Evolutionary conservation across 2,329 filamentous ascomycete species (phyloP).

Genomic region (Aphanocladium album): DNA sequence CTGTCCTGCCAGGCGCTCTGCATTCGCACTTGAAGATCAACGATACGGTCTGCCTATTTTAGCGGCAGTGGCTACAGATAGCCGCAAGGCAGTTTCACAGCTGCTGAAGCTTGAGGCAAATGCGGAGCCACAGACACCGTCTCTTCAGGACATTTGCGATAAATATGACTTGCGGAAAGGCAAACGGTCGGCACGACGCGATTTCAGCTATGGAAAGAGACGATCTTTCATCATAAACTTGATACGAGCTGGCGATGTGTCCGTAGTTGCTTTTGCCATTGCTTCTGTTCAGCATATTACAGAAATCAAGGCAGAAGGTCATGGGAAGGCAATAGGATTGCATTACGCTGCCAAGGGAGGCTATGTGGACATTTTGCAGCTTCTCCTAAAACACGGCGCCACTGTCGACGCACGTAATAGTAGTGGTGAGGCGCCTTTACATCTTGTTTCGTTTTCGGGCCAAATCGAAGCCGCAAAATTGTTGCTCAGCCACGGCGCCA

Average conservation of each 20-base stretch:
- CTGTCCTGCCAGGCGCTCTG: not conserved
- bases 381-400: not conserved
- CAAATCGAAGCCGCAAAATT: too few relatives aligned
- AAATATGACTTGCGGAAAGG: not conserved
- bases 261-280: not conserved
- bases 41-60: not conserved
- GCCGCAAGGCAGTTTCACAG: not conserved
- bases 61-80: not conserved
- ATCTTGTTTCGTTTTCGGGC: too few relatives aligned
- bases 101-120: not conserved
- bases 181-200: not conserved
- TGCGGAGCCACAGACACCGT: not conserved
- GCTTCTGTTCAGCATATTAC: too few relatives aligned
- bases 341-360: not conserved
- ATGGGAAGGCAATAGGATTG: too few relatives aligned
- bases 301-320: too few relatives aligned
- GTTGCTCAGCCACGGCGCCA: too few relatives aligned
- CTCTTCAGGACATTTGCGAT: not conserved
- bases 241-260: not conserved
- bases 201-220: not conserved
- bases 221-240: not conserved
- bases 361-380: not conserved
- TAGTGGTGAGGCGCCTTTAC: not conserved
- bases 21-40: not conserved
- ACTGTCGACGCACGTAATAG: not conserved